Base-by-base conservation (phyloP, 306 rosid species). In the Dicorynia guianensis region DNA sequence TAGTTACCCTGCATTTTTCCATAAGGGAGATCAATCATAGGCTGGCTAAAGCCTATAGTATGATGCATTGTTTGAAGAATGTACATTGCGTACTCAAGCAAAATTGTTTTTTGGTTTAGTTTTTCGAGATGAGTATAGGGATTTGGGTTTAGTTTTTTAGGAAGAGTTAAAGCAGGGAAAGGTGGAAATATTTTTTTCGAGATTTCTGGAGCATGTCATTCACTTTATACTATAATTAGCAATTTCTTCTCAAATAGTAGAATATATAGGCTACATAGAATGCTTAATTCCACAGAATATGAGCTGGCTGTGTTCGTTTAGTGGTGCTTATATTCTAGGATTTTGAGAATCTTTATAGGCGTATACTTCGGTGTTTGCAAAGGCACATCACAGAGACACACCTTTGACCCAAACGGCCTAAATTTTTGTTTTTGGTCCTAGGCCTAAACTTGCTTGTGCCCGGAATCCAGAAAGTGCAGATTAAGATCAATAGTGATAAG, bases 41-140 rank as follows among this genome's bases (percentile, higher is more conserved):
- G 67, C 63, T 72, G 78, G 48, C 76, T 53, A 60, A 34, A 55
- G 79, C 67, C 79, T 63, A 64, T 58, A 64, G 82, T 42, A 71
- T 74, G 67, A 11, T 63, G 36, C 63, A 73, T 58, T 56, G 66
- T 47, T 66, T 72, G 77, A 53, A 56, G 30, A 3, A 36, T 72
- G 79, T 56, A 71, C 33, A 79, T 34, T 70, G 71, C 53, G 17
- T 74, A 60, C 72, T 72, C 39, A 54, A 44, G 70, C 79, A 44
- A 67, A 56, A 42, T 68, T 80, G 57, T 48, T 63, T 65, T 30
- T 68, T 43, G 49, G 20, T 40, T 46, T 46, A 48, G 59, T 49
- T 76, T 69, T 69, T 5, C 49, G 46, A 57, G 34, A 62, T 47
- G 53, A 48, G 44, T 56, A n/a, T n/a, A n/a, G n/a, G n/a, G n/a